Conservation (phyloP, 1,139 yeast genomes). For the Yamadazyma songkhlaensis region DNA sequence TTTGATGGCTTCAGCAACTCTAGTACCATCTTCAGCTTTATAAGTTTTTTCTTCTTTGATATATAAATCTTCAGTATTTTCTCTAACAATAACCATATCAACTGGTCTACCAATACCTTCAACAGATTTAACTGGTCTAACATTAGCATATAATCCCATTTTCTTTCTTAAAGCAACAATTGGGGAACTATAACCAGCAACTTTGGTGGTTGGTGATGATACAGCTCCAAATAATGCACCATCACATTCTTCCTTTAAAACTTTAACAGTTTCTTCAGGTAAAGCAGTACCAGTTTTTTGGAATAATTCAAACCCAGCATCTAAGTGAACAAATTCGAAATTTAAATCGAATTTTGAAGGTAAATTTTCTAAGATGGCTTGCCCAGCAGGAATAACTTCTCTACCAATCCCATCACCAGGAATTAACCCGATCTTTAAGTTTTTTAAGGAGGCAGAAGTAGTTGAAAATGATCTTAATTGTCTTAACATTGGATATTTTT, state of each 20-base stretch:
- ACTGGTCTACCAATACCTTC: constrained; percentile 81
- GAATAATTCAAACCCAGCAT: constrained; percentile 94
- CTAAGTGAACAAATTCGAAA: constrained; percentile 81
- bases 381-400: constrained; percentile 96
- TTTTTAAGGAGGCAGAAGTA: constrained; percentile 29
- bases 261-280: constrained; percentile 86
- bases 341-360: constrained; percentile 72
- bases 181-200: constrained; percentile 95
- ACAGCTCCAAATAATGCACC: constrained; percentile 99
- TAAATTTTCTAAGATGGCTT: constrained; percentile 75
- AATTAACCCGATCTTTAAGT: constrained; percentile 58
- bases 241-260: constrained; percentile 80
- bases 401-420: constrained; percentile 99
- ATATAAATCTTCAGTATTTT: constrained; percentile 95
- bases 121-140: constrained; percentile 95
- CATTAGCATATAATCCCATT: constrained; percentile 92
- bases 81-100: constrained; percentile 97
- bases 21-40: constrained; percentile 67
- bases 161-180: constrained; percentile 96
- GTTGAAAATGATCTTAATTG: constrained; percentile 36
- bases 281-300: constrained; percentile 91
- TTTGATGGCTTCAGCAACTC: constrained; percentile 96
- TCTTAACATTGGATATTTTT: constrained; percentile 1
- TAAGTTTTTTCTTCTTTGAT: constrained; percentile 86
- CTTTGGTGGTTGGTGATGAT: constrained; percentile 90